Evolutionary conservation across 176 grass and related monocot genomes (phyloP), one percentile per base, ranked within the genome.

Genomic region (Rhynchospora tenuis): DNA sequence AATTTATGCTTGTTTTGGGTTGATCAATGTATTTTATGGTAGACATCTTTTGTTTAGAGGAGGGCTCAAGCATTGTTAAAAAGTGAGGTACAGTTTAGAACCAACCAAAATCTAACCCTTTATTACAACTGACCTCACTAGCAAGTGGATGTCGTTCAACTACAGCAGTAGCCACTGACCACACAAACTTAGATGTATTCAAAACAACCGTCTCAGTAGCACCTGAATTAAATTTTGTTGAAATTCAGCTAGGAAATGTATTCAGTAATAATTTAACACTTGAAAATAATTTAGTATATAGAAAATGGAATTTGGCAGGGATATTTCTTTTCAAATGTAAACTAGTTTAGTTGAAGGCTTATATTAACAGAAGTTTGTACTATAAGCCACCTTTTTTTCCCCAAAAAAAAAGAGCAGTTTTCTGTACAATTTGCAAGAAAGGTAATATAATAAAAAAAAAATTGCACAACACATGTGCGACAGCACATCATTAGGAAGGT

Each of bases 121-220:
- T 75, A 44, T 45, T 77, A 84, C 31, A 59, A 61, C 82, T 83
- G 55, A 98, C 96, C 93, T 98, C 96, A 51, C 93, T 95, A 87
- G 96, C 96, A 89, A 98, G 89, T 69, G 88, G 89, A 90, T 95
- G 91, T 78, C 86, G 86, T 78, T 83, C 80, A 72, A 86, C 59
- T 44, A 98, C 92, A 84, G 67, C 86, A 17, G 96, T 91, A 70
- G 89, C 65, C 16, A 95, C 91, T 4, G 91, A 95, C 93, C 96
- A 98, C 33, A 98, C 91, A 67, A 95, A 89, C 85, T 95, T 98
- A 61, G 93, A 93, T 76, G 88, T 80, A 73, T 95, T 92, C 89
- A 98, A 81, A 83, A 91, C 45, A 87, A 95, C 81, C 9, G 96
- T 98, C 75, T 98, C 93, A 5, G 85, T 90, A 67, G 93, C 84